These are phyloP conservation scores for Vitis riparia DNA, from an alignment of 164 flowering plant genomes.

Conservation along the genomic window DNA sequence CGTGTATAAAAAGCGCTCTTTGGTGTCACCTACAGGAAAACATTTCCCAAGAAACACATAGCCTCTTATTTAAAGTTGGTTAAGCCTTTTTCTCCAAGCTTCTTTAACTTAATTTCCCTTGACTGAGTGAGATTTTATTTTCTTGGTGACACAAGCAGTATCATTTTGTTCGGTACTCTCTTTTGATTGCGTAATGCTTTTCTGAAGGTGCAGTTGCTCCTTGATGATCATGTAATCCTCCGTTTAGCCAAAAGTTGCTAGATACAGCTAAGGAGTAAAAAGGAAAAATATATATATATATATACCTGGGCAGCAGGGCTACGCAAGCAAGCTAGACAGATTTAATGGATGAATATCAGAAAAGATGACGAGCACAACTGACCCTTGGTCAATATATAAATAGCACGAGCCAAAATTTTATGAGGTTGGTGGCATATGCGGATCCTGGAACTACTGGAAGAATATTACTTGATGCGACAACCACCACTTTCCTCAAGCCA, in stretches of 20 bases:
- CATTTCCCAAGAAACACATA: not conserved
- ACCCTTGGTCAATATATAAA: no score
- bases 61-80: not conserved
- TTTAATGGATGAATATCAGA: no score
- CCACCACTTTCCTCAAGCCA: not conserved
- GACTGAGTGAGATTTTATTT: slow-evolving; percentile 13
- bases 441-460: slow-evolving; percentile 6
- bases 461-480: slow-evolving; percentile 23
- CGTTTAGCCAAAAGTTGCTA: no score
- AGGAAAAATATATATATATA: no score
- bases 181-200: slow-evolving; percentile 10
- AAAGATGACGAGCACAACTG: no score
- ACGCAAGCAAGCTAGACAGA: no score
- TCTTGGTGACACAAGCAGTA: slow-evolving; percentile 18
- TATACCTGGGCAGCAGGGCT: no score
- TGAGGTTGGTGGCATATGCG: not conserved
- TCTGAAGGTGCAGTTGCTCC: not conserved
- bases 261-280: no score
- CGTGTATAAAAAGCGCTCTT: no score
- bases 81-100: not conserved
- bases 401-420: no score
- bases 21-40: no score
- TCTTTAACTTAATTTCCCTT: not conserved
- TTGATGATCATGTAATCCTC: not conserved
- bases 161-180: slow-evolving; percentile 3